A percentile compares a stretch with the other conserved stretches of the same genome.
These are phyloP conservation scores for Nepenthes gracilis DNA, from an alignment of 148 eudicot genomes.

Conservation along the genomic window DNA sequence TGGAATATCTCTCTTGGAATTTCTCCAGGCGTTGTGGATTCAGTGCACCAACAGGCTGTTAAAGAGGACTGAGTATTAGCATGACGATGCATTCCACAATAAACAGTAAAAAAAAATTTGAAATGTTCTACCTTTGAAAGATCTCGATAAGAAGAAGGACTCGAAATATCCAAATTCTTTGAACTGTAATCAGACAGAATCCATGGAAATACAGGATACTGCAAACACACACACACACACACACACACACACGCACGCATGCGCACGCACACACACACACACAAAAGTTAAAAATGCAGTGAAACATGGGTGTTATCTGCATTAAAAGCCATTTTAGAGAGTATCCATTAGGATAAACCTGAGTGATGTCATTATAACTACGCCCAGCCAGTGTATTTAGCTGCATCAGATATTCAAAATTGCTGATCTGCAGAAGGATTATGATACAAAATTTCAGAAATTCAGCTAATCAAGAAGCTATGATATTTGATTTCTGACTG, in stretches of 20 bases:
- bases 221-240: constrained; percentile 20
- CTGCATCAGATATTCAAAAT: constrained; percentile 98
- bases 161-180: constrained; percentile 56
- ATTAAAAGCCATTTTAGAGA: background rate
- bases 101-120: constrained; percentile 4
- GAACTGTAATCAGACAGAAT: constrained; percentile 92
- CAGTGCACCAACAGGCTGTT: constrained; percentile 90
- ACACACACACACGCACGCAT: no score
- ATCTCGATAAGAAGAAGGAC: constrained; percentile 81
- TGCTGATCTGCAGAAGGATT: constrained; percentile 76
- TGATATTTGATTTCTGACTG: no score
- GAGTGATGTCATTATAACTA: constrained; percentile 97
- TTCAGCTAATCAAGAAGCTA: no score
- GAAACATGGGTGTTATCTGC: background rate
- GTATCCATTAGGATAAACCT: constrained; percentile 29
- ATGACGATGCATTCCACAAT: constrained; percentile 3
- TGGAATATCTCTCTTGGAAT: constrained; percentile 89
- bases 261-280: background rate
- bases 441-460: background rate
- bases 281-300: background rate
- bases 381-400: constrained; percentile 98
- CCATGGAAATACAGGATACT: constrained; percentile 99
- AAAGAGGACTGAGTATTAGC: constrained; percentile 15
- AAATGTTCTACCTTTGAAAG: constrained; percentile 66
- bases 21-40: constrained; percentile 74